Evolutionary conservation across 495 filamentous ascomycete genomes (phyloP).

Genomic region (Pyronema domesticum): DNA sequence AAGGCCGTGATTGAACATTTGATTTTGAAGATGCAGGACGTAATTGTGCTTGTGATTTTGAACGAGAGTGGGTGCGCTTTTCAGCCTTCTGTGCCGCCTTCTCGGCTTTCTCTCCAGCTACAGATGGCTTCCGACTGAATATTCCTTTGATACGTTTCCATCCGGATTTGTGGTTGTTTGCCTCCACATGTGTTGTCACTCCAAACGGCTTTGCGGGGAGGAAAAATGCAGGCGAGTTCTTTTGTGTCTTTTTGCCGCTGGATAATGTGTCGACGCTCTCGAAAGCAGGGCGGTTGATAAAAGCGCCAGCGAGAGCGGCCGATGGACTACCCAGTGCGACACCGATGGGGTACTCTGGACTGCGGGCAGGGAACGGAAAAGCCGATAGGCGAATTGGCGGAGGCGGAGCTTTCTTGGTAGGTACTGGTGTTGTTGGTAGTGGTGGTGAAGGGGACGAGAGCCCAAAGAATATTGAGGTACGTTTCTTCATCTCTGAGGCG

Average conservation of each 20-base stretch:
- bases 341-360: conserved; percentile 29
- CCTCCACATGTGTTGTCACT: not conserved
- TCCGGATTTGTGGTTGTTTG: not conserved
- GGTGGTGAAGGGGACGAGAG: conserved; percentile 1
- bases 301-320: not conserved
- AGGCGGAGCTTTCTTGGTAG: conserved; percentile 4
- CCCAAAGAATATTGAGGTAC: conserved; percentile 7
- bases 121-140: conserved; percentile 6
- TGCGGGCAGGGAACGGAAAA: conserved; percentile 11
- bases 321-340: conserved; percentile 43
- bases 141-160: conserved; percentile 9
- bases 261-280: not conserved
- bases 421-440: not conserved
- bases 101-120: conserved; percentile 6
- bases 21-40: conserved; percentile 7
- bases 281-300: not conserved
- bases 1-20: not conserved
- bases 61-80: conserved; percentile 4
- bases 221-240: conserved; percentile 2
- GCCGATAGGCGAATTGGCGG: not conserved
- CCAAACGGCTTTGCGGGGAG: conserved; percentile 12
- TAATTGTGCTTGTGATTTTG: not conserved
- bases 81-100: conserved; percentile 12
- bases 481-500: not conserved
- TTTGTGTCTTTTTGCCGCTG: not conserved